Percentiles rank a stretch among this genome's conserved stretches.
Conservation (phyloP, 192 early-diverging fungal genomes). For the Thoreauomyces humboldtii region DNA sequence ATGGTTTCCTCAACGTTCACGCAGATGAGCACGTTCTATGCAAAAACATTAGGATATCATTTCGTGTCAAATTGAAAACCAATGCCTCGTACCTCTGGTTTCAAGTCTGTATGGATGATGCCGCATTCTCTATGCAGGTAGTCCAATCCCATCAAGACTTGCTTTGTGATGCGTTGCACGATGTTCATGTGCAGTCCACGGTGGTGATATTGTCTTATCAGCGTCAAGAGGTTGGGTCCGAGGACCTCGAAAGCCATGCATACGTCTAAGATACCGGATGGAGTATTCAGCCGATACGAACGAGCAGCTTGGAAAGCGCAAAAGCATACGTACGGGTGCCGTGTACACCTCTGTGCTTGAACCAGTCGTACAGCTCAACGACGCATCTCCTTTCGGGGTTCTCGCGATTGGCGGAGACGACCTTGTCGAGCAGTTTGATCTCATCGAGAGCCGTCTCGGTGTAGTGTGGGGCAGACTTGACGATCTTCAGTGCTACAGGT, state of each 20-base stretch:
- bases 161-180: slow-evolving; percentile 88
- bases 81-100: slow-evolving; percentile 69
- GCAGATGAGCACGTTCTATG: slow-evolving; percentile 84
- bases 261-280: slow-evolving; percentile 54
- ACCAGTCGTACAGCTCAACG: slow-evolving; percentile 89
- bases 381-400: slow-evolving; percentile 65
- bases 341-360: slow-evolving; percentile 83
- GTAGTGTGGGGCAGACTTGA: slow-evolving; percentile 93
- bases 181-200: slow-evolving; percentile 80
- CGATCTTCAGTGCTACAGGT: slow-evolving; percentile 94
- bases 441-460: slow-evolving; percentile 95
- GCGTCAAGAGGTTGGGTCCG: slow-evolving; percentile 88
- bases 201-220: slow-evolving; percentile 80
- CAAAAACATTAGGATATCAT: neutral
- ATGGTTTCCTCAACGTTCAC: slow-evolving; percentile 84
- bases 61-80: neutral
- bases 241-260: slow-evolving; percentile 98
- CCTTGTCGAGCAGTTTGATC: slow-evolving; percentile 86
- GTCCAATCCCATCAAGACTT: slow-evolving; percentile 87
- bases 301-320: neutral
- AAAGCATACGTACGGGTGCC: slow-evolving; percentile 58
- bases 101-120: slow-evolving; percentile 98
- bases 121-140: slow-evolving; percentile 92
- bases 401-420: slow-evolving; percentile 62
- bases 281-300: neutral